Evolutionary conservation across 1,284 basidiomycete genomes (phyloP).

Genomic region (Volvariella volvacea): DNA sequence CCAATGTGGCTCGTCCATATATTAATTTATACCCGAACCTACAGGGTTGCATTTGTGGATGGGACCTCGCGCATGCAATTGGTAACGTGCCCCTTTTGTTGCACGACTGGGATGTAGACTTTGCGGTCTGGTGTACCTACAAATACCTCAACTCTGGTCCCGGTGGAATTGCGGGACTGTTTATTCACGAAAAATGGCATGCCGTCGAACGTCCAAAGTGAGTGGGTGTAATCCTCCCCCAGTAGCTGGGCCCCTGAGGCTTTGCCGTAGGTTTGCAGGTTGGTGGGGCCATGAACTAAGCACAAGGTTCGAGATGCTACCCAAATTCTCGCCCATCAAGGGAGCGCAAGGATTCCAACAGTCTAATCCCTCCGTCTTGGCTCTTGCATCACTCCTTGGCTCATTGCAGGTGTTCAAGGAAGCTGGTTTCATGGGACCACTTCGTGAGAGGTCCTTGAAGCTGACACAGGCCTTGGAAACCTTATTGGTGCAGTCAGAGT

Average conservation of each 20-base stretch:
- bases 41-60: conserved; percentile 88
- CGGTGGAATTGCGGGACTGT: conserved; percentile 92
- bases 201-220: conserved; percentile 52
- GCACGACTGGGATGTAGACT: conserved; percentile 94
- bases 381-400: conserved; percentile 74
- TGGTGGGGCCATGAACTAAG: conserved; percentile 95
- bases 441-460: conserved; percentile 64
- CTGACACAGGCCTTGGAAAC: conserved; percentile 71
- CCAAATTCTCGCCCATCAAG: conserved; percentile 73
- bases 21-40: conserved; percentile 11
- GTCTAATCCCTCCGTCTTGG: conserved; percentile 86
- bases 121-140: conserved; percentile 97
- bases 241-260: conserved; percentile 12
- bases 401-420: conserved; percentile 77
- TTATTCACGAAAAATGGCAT: conserved; percentile 81
- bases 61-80: conserved; percentile 94
- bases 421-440: conserved; percentile 63
- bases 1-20: conserved; percentile 4
- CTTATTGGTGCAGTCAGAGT: conserved; percentile 54
- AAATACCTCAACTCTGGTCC: conserved; percentile 97
- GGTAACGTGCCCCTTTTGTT: conserved; percentile 89
- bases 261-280: conserved; percentile 67
- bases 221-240: conserved; percentile 16
- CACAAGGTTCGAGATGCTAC: conserved; percentile 90
- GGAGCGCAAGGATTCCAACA: conserved; percentile 96